A percentile compares a stretch with the other conserved stretches of the same genome.
These are phyloP conservation scores for Diplodia sapinea DNA, from an alignment of 2,329 filamentous ascomycete genomes.

Conservation along the genomic window DNA sequence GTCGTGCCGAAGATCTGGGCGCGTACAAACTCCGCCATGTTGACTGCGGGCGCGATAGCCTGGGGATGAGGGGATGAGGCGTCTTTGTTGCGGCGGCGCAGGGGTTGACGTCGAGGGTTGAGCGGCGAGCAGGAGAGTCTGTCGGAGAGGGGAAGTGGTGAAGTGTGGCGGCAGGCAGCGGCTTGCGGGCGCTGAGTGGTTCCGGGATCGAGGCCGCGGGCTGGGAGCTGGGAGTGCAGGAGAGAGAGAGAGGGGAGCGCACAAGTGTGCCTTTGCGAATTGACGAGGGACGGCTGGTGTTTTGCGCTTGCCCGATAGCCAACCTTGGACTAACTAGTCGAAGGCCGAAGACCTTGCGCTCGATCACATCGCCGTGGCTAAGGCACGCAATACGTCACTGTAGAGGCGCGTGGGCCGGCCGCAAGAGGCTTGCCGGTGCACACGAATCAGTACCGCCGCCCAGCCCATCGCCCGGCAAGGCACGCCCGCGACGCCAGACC, in stretches of 20 bases:
- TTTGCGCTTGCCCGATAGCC: conserved; percentile 23
- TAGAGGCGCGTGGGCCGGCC: conserved; percentile 21
- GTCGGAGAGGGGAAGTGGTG: conserved; percentile 14
- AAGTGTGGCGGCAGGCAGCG: conserved; percentile 29
- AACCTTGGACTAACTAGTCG: conserved; percentile 3
- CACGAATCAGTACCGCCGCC: conserved; percentile 12
- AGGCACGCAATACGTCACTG: conserved; percentile 29
- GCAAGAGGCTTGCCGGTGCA: conserved; percentile 18
- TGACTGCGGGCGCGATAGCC: conserved; percentile 45
- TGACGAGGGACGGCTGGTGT: conserved; percentile 28
- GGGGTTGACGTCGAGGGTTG: conserved; percentile 7
- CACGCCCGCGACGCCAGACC: conserved; percentile 25
- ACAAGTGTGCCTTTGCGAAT: conserved; percentile 20
- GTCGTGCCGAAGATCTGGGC: conserved; percentile 99
- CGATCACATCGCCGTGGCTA: conserved; percentile 25
- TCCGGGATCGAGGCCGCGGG: conserved; percentile 6
- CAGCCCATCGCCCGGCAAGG: conserved; percentile 24
- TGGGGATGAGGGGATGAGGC: conserved; percentile 4
- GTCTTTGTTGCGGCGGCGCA: conserved; percentile 20
- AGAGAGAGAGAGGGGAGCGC: conserved; percentile 7
- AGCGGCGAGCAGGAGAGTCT: conserved; percentile 11
- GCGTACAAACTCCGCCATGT: conserved; percentile 98
- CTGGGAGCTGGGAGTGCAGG: conserved; percentile 19
- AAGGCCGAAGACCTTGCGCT: conserved; percentile 17
- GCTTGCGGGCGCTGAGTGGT: conserved; percentile 22